Conservation (phyloP, 768 basidiomycete genomes). For the Kwoniella shandongensis region DNA sequence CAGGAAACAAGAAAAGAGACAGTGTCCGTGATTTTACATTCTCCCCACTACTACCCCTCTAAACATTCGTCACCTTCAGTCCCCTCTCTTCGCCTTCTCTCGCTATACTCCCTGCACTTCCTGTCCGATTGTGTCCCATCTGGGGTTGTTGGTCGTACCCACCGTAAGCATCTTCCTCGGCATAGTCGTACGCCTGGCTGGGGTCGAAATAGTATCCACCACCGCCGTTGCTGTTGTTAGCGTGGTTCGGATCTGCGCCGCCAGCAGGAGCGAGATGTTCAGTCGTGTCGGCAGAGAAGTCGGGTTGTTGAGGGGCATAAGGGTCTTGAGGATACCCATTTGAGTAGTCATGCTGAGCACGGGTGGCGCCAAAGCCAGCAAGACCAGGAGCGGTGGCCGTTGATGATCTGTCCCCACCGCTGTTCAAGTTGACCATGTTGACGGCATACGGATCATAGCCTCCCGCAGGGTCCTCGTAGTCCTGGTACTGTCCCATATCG, state of each 20-base stretch:
- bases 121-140: constrained; percentile 21
- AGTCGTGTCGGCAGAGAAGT: constrained; percentile 7
- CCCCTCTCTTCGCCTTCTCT: constrained; percentile 25
- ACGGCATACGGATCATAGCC: constrained; percentile 51
- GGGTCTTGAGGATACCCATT: constrained; percentile 12
- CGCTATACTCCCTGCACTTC: constrained; percentile 40
- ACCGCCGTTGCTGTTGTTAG: no score
- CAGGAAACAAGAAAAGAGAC: no score
- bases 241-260: not conserved
- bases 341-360: constrained; percentile 25
- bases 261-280: not conserved
- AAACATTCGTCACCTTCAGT: constrained; percentile 37
- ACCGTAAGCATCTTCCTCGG: constrained; percentile 37
- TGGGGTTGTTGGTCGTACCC: constrained; percentile 31
- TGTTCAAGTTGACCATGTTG: constrained; percentile 17
- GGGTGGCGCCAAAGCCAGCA: constrained; percentile 40
- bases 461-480: constrained; percentile 48
- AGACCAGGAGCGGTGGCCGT: constrained; percentile 38
- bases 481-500: constrained; percentile 39
- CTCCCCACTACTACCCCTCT: no score
- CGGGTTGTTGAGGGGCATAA: constrained; percentile 4
- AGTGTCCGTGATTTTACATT: no score
- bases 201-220: constrained; percentile 41
- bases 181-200: constrained; percentile 34
- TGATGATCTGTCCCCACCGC: constrained; percentile 33